Percentiles rank a stretch among this genome's conserved stretches.
These are phyloP conservation scores for Ganoderma leucocontextum DNA, from an alignment of 1,284 basidiomycete genomes.

Conservation along the genomic window DNA sequence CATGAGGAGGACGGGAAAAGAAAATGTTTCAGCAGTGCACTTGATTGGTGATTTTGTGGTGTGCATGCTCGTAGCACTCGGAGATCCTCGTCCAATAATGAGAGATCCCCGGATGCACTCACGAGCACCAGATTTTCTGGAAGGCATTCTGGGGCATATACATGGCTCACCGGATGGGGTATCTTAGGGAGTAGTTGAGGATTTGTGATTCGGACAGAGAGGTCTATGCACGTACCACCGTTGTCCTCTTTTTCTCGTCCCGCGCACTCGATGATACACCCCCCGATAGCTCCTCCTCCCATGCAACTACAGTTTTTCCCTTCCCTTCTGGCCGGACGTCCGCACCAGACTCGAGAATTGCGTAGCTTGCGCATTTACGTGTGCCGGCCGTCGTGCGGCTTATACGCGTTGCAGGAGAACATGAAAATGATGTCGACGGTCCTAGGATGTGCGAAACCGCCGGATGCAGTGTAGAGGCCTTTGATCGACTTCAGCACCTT, in stretches of 20 bases:
- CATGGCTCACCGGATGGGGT: conserved; percentile 51
- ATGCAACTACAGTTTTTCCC: conserved; percentile 65
- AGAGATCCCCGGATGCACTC: conserved; percentile 55
- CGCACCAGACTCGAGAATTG: conserved; percentile 56
- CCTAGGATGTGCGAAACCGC: conserved; percentile 73
- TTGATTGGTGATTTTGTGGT: conserved; percentile 35
- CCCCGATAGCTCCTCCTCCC: conserved; percentile 63
- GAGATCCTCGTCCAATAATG: conserved; percentile 54
- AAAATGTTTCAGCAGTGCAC: conserved; percentile 50
- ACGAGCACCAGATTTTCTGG: conserved; percentile 53
- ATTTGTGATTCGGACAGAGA: background rate
- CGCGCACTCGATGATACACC: conserved; percentile 40
- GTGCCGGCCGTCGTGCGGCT: conserved; percentile 43
- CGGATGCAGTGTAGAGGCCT: conserved; percentile 74
- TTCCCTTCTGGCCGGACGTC: conserved; percentile 51
- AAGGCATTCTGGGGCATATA: conserved; percentile 55
- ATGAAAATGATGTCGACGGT: conserved; percentile 66
- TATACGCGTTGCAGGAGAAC: conserved; percentile 59
- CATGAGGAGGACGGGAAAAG: conserved; percentile 53
- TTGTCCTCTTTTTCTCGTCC: conserved; percentile 44
- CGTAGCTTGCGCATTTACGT: conserved; percentile 62
- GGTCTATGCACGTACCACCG: conserved; percentile 51
- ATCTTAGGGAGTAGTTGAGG: conserved; percentile 42
- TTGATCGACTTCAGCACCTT: background rate
- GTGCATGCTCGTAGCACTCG: conserved; percentile 46